Evolutionary conservation across 106 monocot genomes (phyloP), one percentile per base, ranked within the genome.

Genomic region (Acorus calamus): DNA sequence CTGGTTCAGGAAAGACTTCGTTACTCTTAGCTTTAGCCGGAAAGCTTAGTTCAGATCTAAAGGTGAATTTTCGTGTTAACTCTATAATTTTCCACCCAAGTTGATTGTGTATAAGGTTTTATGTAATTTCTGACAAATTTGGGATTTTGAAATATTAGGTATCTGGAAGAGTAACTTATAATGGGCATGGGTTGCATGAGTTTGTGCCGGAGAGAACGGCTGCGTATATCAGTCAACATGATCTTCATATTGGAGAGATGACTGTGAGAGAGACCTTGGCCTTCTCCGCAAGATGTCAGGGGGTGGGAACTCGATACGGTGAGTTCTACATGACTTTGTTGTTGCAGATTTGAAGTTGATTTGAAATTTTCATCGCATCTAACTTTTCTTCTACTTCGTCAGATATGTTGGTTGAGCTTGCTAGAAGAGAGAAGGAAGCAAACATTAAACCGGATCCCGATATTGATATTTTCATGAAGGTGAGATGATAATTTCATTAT

Each of bases 211-310:
- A 79, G 52, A 81, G 84, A 59, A 88, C 88, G 5, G 78, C 84
- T n/a, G 88, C 88, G n/a, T 89, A 85, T 63, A 85, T 89, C 55
- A 77, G 89, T n/a, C 89, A 89, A 57, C 62, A 85, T 60, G 84
- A 89, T 77, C 68, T 89, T 55, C 89, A 89, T 52, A 74, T 79
- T 11, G 84, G 88, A 14, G 88, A 88, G 60, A 84, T 84, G 84
- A 88, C 88, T 2, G 88, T 88, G 49, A 71, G 88, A 55, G 88
- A 88, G 49, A 88, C 84, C 28, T 66, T 88, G 61, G 70, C 76
- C 42, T 88, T 88, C 64, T 88, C 88, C 28, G 88, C 84, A 14
- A 71, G 71, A 76, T 88, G 88, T 49, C 88, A 84, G 50, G 89
- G 89, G n/a, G 85, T 89, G 7, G 89, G 89, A 58, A 85, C 84